A percentile compares a stretch with the other conserved stretches of the same genome.
Evolutionary conservation across 1,284 basidiomycete genomes (phyloP).

Genomic region (Baeospora myosura): DNA sequence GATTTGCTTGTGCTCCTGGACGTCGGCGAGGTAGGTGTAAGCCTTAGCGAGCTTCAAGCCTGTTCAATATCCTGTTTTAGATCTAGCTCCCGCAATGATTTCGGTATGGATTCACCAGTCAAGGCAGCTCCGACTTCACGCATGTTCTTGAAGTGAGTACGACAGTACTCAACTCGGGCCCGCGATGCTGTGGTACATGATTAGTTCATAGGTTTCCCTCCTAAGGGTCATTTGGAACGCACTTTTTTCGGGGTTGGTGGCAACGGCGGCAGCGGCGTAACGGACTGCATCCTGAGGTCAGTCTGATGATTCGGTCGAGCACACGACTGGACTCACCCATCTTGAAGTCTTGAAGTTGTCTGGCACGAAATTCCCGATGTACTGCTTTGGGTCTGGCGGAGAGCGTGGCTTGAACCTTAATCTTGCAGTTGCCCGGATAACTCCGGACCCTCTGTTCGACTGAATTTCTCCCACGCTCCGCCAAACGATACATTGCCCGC

Average conservation of each 20-base stretch:
- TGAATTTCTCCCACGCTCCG: too few species aligned
- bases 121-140: conserved; percentile 89
- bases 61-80: conserved; percentile 20
- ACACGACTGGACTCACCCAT: conserved; percentile 49
- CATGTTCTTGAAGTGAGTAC: conserved; percentile 99
- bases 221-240: conserved; percentile 24
- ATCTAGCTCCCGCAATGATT: neutral
- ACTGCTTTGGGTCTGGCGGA: too few species aligned
- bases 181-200: conserved; percentile 60
- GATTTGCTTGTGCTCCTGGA: conserved; percentile 94
- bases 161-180: conserved; percentile 94
- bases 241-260: conserved; percentile 93
- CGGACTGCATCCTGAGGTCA: conserved; percentile 53
- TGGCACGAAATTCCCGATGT: too few species aligned
- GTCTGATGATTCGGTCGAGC: conserved; percentile 10
- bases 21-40: conserved; percentile 90
- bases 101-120: conserved; percentile 50
- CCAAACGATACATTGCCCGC: too few species aligned
- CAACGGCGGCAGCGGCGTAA: conserved; percentile 82
- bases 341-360: conserved; percentile 59
- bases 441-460: too few species aligned
- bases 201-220: conserved; percentile 8
- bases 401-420: too few species aligned
- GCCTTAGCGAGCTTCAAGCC: conserved; percentile 96
- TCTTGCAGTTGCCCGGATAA: too few species aligned